Percentiles rank a stretch among this genome's conserved stretches.
phyloP scores from a whole-genome alignment of 2,329 filamentous ascomycete genomes.

The Penicillium sp. region DNA sequence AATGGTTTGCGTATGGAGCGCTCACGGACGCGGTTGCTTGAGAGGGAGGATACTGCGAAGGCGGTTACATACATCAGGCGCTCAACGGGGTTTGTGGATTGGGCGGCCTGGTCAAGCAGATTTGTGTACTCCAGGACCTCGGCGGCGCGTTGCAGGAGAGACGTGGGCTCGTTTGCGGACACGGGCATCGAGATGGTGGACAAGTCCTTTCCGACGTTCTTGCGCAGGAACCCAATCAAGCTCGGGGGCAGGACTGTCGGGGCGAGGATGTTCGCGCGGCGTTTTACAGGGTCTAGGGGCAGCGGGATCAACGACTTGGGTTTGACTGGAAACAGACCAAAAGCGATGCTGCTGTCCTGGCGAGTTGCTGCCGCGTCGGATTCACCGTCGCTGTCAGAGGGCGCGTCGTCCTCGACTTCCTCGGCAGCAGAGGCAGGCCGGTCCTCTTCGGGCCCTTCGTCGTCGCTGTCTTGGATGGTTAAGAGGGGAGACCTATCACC shows the following conservation, averaged over 20 bases:
- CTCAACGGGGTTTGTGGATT: conserved; percentile 57
- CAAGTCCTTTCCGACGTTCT: conserved; percentile 96
- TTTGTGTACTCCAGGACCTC: conserved; percentile 90
- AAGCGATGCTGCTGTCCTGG: conserved; percentile 37
- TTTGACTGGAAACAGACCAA: conserved; percentile 66
- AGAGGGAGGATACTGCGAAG: conserved; percentile 86
- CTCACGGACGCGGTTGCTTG: conserved; percentile 78
- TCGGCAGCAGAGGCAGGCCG: conserved; percentile 36
- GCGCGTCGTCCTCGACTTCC: conserved; percentile 55
- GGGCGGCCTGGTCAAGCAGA: conserved; percentile 72
- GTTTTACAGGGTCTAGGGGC: conserved; percentile 64
- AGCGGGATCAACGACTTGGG: conserved; percentile 75
- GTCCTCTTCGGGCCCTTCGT: conserved; percentile 53
- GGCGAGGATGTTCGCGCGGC: conserved; percentile 68
- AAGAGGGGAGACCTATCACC: conserved; percentile 61
- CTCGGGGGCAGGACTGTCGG: conserved; percentile 80
- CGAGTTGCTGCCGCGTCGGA: conserved; percentile 38
- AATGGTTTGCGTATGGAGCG: conserved; percentile 93
- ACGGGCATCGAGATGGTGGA: conserved; percentile 98
- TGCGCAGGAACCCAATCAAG: conserved; percentile 88
- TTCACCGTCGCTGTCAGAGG: conserved; percentile 60
- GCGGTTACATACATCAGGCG: conserved; percentile 81
- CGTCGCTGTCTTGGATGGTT: conserved; percentile 71
- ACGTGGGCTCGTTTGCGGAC: conserved; percentile 89
- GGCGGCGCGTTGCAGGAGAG: conserved; percentile 79